Evolutionary conservation across 352 stramenopile genomes (phyloP), one percentile per base, ranked within the genome.

Genomic region (Globisporangium spinosum): DNA sequence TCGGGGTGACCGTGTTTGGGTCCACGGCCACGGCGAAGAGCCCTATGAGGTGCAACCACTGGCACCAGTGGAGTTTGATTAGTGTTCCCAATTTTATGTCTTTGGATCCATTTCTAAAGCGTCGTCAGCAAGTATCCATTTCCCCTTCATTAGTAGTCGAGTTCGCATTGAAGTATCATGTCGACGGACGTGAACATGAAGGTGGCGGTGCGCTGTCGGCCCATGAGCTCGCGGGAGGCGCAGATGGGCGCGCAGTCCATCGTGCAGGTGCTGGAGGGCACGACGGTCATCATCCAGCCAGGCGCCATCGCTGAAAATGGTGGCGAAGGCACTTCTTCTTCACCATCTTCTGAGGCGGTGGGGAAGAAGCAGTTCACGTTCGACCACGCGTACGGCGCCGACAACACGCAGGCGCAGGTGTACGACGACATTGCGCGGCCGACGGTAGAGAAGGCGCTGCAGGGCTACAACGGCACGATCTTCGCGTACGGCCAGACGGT

Each of bases 131-230:
- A 13, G 35, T 13, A 43, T 43, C 35, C 35, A 43, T 43, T 43
- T 15, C 12, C 35, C 10, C 12, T 43, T 15, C 35, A 43, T 43
- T 15, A 13, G 12, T 12, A 12, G 12, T 10, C 9, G 5, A 7
- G 38, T 8, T 47, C 38, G 38, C 12, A 47, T 47, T 49, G 40
- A 20, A n/a, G 15, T 5, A 20, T n/a, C 1, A 86, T 84, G 77
- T 82, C 84, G 66, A 93, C 80, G 47, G 85, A 93, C 34, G 85
- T 91, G 49, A 97, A 97, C 68, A 89, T 98, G 35, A 90, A 93
- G 54, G 91, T 98, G 63, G 91, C 90, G 10, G 89, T 98, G 76
- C 86, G 91, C 58, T 94, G 84, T 58, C 82, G 91, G 7, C 91
- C 91, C 10, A 91, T 98, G 76, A 96, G 80, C 65, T 72, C 79